Evolutionary conservation across 202 grass and related monocot species (phyloP), one percentile per base, ranked within the genome.

Genomic region (Zoysia matrella): DNA sequence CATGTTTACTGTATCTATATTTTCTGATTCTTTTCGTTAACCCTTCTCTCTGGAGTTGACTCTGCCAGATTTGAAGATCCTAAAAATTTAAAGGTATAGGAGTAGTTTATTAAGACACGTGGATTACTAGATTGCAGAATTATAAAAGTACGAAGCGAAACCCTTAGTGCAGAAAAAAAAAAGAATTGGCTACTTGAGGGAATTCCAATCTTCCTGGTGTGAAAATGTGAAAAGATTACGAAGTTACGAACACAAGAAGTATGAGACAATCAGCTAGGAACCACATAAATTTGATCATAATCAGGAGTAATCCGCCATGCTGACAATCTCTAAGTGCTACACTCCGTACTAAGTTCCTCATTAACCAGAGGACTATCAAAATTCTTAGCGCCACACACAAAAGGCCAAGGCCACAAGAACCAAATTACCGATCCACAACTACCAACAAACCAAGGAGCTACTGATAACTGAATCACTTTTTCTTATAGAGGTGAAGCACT

Each of bases 131-230:
- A 65, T 54, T 95, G 92, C 72, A 90, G 90, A 0, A 88, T 90
- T 69, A 85, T 95, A 44, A 76, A 72, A 48, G 56, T 30, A 47
- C 22, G 22, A 22, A 22, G 70, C 47, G 51, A 77, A 2, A 61
- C 18, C 3, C 3, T 16, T 71, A 46, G 51, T 75, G 49, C 76
- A 78, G 41, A 60, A 2, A 39, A 7, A 52, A 92, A 68, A 12
- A 75, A 92, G 90, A 71, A 92, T 95, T 3, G 85, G 90, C 63
- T 92, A 85, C 76, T 90, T 86, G 43, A 90, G 68, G 56, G 90
- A 92, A 67, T 85, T 83, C 22, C 22, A 22, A 22, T 86, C 76
- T 66, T 95, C 76, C 88, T 88, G 0, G 76, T 92, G 82, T 90
- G 60, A 41, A 84, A 48, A 66, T 43, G 77, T 30, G 3, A 74